Base-by-base conservation (phyloP, 2,329 filamentous ascomycete genomes). In the Rachicladosporium sp. region DNA sequence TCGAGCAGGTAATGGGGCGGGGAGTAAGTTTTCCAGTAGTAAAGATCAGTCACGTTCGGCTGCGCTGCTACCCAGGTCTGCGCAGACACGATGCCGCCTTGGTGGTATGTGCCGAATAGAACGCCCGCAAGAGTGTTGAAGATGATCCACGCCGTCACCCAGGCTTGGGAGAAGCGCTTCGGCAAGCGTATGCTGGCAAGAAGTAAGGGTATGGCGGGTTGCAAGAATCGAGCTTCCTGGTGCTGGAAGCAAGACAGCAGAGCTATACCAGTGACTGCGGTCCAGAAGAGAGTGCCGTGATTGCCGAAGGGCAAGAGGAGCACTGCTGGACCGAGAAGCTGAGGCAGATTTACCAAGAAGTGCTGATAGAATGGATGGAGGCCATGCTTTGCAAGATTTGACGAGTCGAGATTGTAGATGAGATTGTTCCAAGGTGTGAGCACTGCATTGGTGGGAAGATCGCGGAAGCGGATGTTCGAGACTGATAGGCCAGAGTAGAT, bases 1-100 rank as follows among this genome's bases (percentile, higher is more conserved):
- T 86, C 80, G 5, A 88, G 66, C 12, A 89, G 69, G 82, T 83
- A 89, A 29, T 81, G 79, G 0, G 83, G 83, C 11, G 83, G 83
- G 56, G 78, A 82, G 56, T 88, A 88, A 1, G 83, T 88, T 58
- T 87, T 88, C 83, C 83, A 89, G 83, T 83, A 89, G 37, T 83
- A 69, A 3, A 79, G 80, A 29, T 80, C 70, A 2, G 76, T 78
- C 6, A 81, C 76, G 46, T 81, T 49, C 4, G 74, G 69, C 47
- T 82, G 78, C 40, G 73, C 74, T 52, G 77, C 81, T 53, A 89
- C 69, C 55, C 84, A 84, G 1, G 82, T 75, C 52, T 89, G 83
- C 5, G 76, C 77, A 0, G 82, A 80, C 1, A 89, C 71, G 19
- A 88, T 74, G 33, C 83, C 83, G 23, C 80, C 83, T 61, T 89